phyloP scores from a whole-genome alignment of 345 rosid species.

The Sapria himalayana region DNA sequence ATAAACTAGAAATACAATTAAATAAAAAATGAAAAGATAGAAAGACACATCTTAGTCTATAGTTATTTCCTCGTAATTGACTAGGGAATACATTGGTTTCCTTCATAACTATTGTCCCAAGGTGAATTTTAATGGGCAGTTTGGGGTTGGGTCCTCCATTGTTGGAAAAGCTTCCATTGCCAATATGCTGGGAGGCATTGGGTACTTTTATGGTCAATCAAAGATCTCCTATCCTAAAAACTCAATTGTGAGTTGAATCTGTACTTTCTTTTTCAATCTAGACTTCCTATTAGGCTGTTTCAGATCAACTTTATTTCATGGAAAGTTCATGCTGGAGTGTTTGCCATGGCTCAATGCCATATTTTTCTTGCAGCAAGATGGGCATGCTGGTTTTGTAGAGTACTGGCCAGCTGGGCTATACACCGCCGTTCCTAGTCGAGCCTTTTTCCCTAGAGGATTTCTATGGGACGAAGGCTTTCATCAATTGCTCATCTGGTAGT shows the following conservation, averaged over 20 bases:
- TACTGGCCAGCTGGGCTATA: conserved; percentile 95
- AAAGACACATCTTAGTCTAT: too few species aligned
- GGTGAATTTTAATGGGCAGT: too few species aligned
- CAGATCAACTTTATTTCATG: too few species aligned
- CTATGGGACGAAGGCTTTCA: conserved; percentile 98
- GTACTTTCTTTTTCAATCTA: too few species aligned
- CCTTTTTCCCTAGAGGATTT: conserved; percentile 78
- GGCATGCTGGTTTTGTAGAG: conserved; percentile 24
- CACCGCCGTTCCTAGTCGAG: conserved; percentile 91
- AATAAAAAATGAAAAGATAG: too few species aligned
- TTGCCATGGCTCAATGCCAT: too few species aligned
- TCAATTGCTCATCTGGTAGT: conserved; percentile 63
- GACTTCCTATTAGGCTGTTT: too few species aligned
- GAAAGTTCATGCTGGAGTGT: too few species aligned
- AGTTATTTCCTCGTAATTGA: too few species aligned
- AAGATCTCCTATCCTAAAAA: conserved; percentile 33
- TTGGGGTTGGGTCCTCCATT: conserved; percentile 27
- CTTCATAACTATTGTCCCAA: too few species aligned
- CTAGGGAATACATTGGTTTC: too few species aligned
- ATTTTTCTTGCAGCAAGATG: conserved; percentile 29
- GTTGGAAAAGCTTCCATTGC: conserved; percentile 73
- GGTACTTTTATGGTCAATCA: conserved; percentile 88
- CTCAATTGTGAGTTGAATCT: conserved; percentile 42
- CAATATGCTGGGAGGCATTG: conserved; percentile 89
- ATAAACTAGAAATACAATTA: too few species aligned